These are phyloP conservation scores for Rhodotorula sp. DNA, from an alignment of 1,284 basidiomycete species.

Conservation along the genomic window DNA sequence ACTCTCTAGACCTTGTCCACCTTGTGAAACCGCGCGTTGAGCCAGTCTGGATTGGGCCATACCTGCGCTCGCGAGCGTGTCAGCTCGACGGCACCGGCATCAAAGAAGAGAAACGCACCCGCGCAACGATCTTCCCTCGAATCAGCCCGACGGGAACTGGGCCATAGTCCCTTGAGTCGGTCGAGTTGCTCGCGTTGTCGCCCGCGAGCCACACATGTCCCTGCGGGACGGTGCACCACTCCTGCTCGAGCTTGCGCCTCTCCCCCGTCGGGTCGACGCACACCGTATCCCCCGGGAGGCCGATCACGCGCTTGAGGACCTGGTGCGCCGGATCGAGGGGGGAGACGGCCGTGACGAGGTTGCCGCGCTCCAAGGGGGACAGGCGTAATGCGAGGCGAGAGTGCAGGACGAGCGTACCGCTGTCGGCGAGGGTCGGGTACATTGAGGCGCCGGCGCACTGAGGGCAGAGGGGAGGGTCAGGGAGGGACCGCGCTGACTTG, in stretches of 20 bases:
- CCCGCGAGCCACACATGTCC: slow-evolving; percentile 76
- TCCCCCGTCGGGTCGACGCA: slow-evolving; percentile 75
- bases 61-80: slow-evolving; percentile 11
- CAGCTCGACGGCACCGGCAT: too few species aligned
- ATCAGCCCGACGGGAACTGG: slow-evolving; percentile 85
- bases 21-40: slow-evolving; percentile 14
- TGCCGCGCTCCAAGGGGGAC: slow-evolving; percentile 61
- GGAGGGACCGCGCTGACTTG: too few species aligned
- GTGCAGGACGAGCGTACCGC: slow-evolving; percentile 40
- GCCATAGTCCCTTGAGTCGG: slow-evolving; percentile 87
- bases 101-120: slow-evolving; percentile 56
- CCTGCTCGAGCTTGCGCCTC: slow-evolving; percentile 20
- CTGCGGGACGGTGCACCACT: slow-evolving; percentile 48
- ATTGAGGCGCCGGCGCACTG: slow-evolving; percentile 46
- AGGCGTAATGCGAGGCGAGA: slow-evolving; percentile 36
- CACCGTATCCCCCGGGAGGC: slow-evolving; percentile 83
- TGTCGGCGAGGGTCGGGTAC: slow-evolving; percentile 43
- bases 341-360: slow-evolving; percentile 75
- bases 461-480: not conserved
- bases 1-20: not conserved
- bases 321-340: slow-evolving; percentile 69
- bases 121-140: slow-evolving; percentile 71
- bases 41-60: slow-evolving; percentile 29
- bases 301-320: slow-evolving; percentile 80
- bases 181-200: slow-evolving; percentile 80